Base-by-base conservation (phyloP, 106 monocot genomes). In the Platanthera zijinensis region DNA sequence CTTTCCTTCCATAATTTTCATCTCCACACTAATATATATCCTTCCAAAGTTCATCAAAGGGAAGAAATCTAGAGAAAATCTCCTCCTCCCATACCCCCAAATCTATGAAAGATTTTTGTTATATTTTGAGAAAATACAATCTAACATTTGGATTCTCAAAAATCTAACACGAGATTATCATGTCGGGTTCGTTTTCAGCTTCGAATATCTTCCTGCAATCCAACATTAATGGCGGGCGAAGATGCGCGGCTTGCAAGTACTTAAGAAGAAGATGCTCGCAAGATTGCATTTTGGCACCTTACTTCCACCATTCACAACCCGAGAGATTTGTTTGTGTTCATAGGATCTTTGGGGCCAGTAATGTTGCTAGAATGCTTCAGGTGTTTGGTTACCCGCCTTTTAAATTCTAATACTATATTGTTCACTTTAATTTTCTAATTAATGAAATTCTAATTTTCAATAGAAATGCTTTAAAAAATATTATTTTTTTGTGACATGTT, bases 191-290 rank as follows among this genome's bases (percentile, higher is more conserved):
- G 4, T 53, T 53, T 14, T 53, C 52, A 10, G 10, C 52, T 53
- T 12, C 52, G 14, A 61, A 61, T 22, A 61, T 18, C 7, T 61
- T 17, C 61, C n/a, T 61, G 3, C 4, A 61, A 17, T 67, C 67
- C 10, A 67, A 10, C 67, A 67, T 39, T 67, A 67, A 67, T 67
- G 67, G 67, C 7, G 11, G 67, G 10, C 7, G 67, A 30, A 67
- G 84, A n/a, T 87, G 87, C 50, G 87, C 84, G 11, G 87, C 84
- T 5, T 87, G 87, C 79, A 81, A 68, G 56, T 82, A 74, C 75
- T 75, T 84, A 3, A 79, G 87, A 72, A 81, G 82, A 46, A 84
- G 79, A 74, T 87, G 87, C 74, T 9, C 67, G 17, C 46, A 82
- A 12, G 82, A 84, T 68, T 87, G 87, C 52, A 50, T 84, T 7